Percentiles rank a stretch among this genome's conserved stretches.
phyloP scores from a whole-genome alignment of 345 rosid genomes.

The Brassica juncea region DNA sequence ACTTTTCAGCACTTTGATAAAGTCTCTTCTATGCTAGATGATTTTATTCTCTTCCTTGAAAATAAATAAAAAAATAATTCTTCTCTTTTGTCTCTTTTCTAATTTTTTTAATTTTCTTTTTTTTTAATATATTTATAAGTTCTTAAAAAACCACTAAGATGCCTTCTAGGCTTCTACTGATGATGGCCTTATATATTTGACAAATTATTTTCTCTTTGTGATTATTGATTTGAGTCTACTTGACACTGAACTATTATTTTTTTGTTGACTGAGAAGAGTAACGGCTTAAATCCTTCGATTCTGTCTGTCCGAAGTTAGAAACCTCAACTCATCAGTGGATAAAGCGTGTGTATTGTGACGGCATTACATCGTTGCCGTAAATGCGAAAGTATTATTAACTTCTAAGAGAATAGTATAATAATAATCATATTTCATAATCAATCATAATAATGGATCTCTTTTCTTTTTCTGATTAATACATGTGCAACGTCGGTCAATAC shows the following conservation, averaged over 20 bases:
- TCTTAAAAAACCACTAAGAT: not conserved
- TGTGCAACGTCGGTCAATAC: slow-evolving; percentile 27
- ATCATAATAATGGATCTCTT: slow-evolving; percentile 8
- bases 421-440: slow-evolving; percentile 1
- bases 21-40: no score
- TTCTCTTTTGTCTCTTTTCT: no score
- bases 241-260: no score
- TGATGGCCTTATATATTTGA: not conserved
- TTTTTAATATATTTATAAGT: no score
- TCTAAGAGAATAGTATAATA: not conserved
- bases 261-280: no score
- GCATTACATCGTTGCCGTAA: slow-evolving; percentile 2
- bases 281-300: not conserved
- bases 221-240: not conserved
- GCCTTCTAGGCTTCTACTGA: not conserved
- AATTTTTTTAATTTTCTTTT: no score
- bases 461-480: slow-evolving; percentile 18
- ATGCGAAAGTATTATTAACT: not conserved
- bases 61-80: no score
- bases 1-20: no score
- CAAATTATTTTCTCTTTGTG: not conserved
- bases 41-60: no score
- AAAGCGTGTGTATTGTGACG: not conserved
- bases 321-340: not conserved
- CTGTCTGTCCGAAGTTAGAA: not conserved